Evolutionary conservation across 2,329 filamentous ascomycete species (phyloP).

Genomic region (Diaporthe ampelina): DNA sequence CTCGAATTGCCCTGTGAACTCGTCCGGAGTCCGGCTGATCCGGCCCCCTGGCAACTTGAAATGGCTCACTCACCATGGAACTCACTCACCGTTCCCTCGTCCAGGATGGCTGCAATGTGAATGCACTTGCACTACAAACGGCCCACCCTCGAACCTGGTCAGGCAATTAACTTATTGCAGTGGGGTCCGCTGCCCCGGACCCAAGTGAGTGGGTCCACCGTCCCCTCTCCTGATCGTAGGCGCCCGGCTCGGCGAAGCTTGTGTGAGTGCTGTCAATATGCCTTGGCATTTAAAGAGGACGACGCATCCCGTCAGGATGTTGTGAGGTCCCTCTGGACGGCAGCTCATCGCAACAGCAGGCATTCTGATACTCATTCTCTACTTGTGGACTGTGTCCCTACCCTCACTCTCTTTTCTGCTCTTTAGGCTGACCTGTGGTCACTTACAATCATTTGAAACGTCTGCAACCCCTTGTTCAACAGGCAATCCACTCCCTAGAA

Average conservation of each 20-base stretch:
- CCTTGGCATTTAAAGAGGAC: background rate
- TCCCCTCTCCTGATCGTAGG: constrained; percentile 14
- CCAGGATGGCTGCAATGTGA: background rate
- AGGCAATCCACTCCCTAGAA: constrained; percentile 1
- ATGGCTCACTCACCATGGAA: background rate
- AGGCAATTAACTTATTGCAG: constrained; percentile 30
- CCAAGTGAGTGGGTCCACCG: background rate
- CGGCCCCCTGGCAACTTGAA: background rate
- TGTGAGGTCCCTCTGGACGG: background rate
- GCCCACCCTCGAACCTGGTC: background rate
- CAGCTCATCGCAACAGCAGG: background rate
- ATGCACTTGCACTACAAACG: background rate
- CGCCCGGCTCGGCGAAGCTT: constrained; percentile 20
- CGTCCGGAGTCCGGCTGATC: constrained; percentile 2
- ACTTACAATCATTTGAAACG: constrained; percentile 11
- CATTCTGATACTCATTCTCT: background rate
- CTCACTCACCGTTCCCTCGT: constrained; percentile 15
- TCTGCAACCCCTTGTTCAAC: background rate
- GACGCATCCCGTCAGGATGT: background rate
- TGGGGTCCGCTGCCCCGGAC: background rate
- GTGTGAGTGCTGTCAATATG: background rate
- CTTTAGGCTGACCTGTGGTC: constrained; percentile 24
- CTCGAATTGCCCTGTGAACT: background rate
- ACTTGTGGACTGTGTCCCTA: constrained; percentile 15
- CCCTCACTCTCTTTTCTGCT: background rate